phyloP scores from a whole-genome alignment of 768 basidiomycete species.

The Hebeloma cylindrosporum region DNA sequence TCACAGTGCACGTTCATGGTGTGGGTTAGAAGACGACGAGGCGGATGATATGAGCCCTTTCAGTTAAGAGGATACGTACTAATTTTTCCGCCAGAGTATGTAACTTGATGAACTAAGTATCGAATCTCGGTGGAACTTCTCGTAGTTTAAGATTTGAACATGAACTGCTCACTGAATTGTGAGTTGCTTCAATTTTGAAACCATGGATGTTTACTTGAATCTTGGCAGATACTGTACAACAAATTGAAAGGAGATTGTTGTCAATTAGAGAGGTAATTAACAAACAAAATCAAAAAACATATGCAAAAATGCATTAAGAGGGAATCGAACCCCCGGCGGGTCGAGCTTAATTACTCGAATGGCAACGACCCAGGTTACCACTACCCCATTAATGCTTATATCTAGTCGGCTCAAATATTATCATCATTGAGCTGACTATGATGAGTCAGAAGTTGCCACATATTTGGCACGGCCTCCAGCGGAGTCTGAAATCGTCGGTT shows the following conservation, averaged over 20 bases:
- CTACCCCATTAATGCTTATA: conserved; percentile 33
- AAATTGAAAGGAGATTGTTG: neutral
- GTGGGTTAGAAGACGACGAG: no score
- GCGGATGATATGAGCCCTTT: no score
- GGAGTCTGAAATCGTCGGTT: conserved; percentile 31
- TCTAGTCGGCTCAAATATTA: neutral
- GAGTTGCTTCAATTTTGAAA: no score
- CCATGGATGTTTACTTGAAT: no score
- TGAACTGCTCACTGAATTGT: no score
- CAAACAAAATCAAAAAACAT: conserved; percentile 57
- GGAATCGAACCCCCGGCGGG: conserved; percentile 89
- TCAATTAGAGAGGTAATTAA: neutral
- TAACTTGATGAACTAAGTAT: no score
- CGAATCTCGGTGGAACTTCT: no score
- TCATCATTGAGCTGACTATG: neutral
- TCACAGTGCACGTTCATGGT: no score
- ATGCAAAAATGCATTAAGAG: conserved; percentile 82
- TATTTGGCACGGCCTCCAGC: conserved; percentile 15
- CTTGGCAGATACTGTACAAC: neutral
- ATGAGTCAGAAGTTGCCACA: conserved; percentile 13
- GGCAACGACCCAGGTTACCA: conserved; percentile 28
- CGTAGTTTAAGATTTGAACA: no score
- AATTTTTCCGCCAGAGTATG: no score
- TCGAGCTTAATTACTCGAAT: conserved; percentile 59
- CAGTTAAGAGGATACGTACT: no score